A percentile compares a stretch with the other conserved stretches of the same genome.
Evolutionary conservation across 2,329 filamentous ascomycete genomes (phyloP).

Genomic region (Incumbomyces delicatus): DNA sequence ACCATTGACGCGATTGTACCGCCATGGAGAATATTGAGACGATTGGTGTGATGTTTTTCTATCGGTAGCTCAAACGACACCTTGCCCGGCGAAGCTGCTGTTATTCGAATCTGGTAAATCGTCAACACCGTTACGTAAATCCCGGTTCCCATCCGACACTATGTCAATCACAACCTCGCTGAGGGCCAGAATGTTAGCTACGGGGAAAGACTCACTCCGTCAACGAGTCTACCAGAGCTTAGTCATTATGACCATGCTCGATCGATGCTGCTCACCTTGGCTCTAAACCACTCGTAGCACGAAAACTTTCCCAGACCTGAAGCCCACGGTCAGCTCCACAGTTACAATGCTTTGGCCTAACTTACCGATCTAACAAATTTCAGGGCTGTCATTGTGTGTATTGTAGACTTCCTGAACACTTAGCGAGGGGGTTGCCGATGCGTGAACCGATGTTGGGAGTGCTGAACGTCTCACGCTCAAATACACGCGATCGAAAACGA

Average conservation of each 20-base stretch:
- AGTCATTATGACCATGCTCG: neutral
- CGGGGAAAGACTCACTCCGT: constrained; percentile 29
- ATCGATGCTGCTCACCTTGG: neutral
- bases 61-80: constrained; percentile 58
- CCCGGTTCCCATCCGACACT: too few relatives aligned
- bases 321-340: neutral
- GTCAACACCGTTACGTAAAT: neutral
- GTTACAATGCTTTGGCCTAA: neutral
- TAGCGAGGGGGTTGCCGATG: too few relatives aligned
- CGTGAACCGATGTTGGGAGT: too few relatives aligned
- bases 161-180: neutral
- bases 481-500: too few relatives aligned
- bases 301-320: constrained; percentile 77
- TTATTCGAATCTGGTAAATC: constrained; percentile 46
- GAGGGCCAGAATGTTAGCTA: neutral
- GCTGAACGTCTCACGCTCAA: too few relatives aligned
- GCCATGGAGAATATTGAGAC: constrained; percentile 56
- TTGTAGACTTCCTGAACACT: neutral
- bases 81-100: constrained; percentile 48
- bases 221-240: constrained; percentile 23
- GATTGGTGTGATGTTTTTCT: constrained; percentile 56
- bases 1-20: constrained; percentile 58
- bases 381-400: constrained; percentile 39
- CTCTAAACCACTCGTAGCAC: constrained; percentile 65
- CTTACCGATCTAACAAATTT: constrained; percentile 56